A percentile compares a stretch with the other conserved stretches of the same genome.
Conservation (phyloP, 1,284 basidiomycete genomes). For the Jaminaea rosea region DNA sequence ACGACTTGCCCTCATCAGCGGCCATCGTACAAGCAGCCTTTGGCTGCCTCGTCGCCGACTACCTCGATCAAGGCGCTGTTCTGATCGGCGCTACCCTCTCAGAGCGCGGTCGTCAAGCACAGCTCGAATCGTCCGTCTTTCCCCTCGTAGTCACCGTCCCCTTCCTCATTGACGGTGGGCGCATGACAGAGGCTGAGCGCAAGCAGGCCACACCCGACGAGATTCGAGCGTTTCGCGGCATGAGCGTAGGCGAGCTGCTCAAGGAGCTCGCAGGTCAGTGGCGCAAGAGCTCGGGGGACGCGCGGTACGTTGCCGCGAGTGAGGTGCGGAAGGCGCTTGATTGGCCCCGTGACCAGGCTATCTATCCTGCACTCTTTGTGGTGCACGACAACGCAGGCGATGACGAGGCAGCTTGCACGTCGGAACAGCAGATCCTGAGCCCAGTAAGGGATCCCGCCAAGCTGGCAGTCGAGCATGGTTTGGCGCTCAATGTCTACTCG, state of each 20-base stretch:
- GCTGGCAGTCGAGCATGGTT: background rate
- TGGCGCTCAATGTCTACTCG: background rate
- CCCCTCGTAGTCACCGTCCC: constrained; percentile 2
- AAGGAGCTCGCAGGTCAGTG: constrained; percentile 1
- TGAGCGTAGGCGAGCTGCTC: background rate
- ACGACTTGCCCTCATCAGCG: background rate
- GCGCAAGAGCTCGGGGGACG: background rate
- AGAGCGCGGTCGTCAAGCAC: background rate
- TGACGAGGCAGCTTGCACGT: background rate
- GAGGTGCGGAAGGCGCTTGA: background rate
- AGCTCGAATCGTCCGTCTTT: background rate
- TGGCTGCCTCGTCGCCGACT: constrained; percentile 3
- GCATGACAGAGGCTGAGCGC: background rate
- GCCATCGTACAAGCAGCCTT: constrained; percentile 5
- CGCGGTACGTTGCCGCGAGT: background rate
- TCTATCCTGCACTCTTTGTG: constrained; percentile 2
- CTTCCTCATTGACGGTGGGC: constrained; percentile 1
- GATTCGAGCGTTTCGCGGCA: background rate
- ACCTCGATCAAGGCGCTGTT: constrained; percentile 4
- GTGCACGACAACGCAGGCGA: constrained; percentile 1
- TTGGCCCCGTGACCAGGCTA: constrained; percentile 3
- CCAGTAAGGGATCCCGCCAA: background rate
- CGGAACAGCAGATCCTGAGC: background rate
- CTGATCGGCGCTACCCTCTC: constrained; percentile 2
- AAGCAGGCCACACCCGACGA: background rate